Percentiles rank a stretch among this genome's conserved stretches.
Conservation (phyloP, 176 grass and related monocot genomes). For the Phoenix dactylifera region DNA sequence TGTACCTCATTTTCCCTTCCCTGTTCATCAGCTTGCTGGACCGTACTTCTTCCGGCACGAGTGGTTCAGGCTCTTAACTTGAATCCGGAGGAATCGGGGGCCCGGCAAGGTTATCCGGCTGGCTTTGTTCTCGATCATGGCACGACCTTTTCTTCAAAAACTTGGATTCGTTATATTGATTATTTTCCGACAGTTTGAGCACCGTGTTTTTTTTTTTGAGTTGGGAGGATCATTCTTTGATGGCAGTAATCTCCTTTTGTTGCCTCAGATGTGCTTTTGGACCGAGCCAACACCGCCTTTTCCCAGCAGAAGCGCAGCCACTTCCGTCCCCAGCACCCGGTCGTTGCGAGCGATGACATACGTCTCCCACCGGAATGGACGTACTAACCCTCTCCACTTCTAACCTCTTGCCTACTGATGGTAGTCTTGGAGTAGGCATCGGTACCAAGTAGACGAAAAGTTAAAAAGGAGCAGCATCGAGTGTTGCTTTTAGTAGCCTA, state of each 20-base stretch:
- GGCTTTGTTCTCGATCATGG: constrained; percentile 25
- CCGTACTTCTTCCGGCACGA: constrained; percentile 24
- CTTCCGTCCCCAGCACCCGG: not conserved
- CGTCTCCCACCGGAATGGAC: constrained; percentile 30
- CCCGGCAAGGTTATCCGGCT: constrained; percentile 4
- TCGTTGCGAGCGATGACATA: not conserved
- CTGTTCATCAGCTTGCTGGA: constrained; percentile 15
- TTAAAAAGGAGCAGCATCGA: no score
- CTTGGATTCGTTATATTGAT: not conserved
- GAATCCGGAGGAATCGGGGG: constrained; percentile 12
- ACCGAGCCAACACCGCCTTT: not conserved
- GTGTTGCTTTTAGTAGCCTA: no score
- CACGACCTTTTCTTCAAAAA: not conserved
- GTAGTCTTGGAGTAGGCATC: no score
- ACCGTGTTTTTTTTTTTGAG: no score
- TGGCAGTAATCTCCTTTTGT: not conserved
- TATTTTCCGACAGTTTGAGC: no score
- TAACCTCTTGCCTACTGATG: no score
- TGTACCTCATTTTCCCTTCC: no score
- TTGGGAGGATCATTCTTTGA: no score
- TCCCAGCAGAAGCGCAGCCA: constrained; percentile 6
- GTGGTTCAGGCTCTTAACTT: constrained; percentile 26
- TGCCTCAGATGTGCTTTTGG: constrained; percentile 6
- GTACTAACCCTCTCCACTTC: constrained; percentile 22
- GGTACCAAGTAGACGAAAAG: no score